A percentile compares a stretch with the other conserved stretches of the same genome.
phyloP scores from a whole-genome alignment of 2,329 filamentous ascomycete genomes.

The Fusarium devonianum region DNA sequence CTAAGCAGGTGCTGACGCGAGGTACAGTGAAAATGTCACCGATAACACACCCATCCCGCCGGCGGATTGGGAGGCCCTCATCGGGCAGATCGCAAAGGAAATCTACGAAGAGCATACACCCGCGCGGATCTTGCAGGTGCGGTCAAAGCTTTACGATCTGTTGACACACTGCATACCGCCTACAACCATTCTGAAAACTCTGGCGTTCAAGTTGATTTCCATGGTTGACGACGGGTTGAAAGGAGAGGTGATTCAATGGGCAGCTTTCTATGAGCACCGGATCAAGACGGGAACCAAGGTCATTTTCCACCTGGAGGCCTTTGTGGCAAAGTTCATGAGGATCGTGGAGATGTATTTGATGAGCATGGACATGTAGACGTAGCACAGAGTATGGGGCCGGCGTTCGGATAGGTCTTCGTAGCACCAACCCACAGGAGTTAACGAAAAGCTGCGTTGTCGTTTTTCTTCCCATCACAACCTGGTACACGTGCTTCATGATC shows the following conservation, averaged over 20 bases:
- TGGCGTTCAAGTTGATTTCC: conserved; percentile 90
- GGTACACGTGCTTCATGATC: too few relatives aligned
- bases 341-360: conserved; percentile 90
- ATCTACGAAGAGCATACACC: conserved; percentile 95
- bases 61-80: conserved; percentile 95
- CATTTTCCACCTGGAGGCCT: conserved; percentile 97
- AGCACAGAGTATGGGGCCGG: conserved; percentile 17
- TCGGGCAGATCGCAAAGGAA: conserved; percentile 87
- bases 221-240: conserved; percentile 90
- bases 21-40: conserved; percentile 80
- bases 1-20: conserved; percentile 41
- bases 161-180: conserved; percentile 96
- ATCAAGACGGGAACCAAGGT: conserved; percentile 92
- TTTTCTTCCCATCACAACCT: not conserved
- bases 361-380: conserved; percentile 75
- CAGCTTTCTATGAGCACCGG: conserved; percentile 95
- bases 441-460: conserved; percentile 6
- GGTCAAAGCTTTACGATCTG: conserved; percentile 95
- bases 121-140: conserved; percentile 82
- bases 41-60: conserved; percentile 90
- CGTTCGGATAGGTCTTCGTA: conserved; percentile 38
- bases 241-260: conserved; percentile 92
- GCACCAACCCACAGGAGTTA: conserved; percentile 18
- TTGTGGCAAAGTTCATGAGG: conserved; percentile 98
- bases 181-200: conserved; percentile 90